A percentile compares a stretch with the other conserved stretches of the same genome.
Evolutionary conservation across 305 asterid species (phyloP).

Genomic region (Fraxinus dipetala): DNA sequence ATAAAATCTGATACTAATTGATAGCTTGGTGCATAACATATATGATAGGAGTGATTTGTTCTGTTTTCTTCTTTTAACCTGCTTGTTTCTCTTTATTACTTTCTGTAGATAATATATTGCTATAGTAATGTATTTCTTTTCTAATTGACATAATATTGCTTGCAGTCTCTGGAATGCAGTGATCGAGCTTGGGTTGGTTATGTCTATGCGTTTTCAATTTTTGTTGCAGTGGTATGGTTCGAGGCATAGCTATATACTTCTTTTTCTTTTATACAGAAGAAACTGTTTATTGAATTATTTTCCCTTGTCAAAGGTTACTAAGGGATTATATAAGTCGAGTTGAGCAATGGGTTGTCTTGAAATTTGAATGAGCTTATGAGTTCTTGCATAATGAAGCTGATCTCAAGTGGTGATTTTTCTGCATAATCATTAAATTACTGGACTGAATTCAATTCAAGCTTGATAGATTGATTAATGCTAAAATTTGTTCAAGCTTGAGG

Average conservation of each 20-base stretch:
- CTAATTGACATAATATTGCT: constrained; percentile 26
- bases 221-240: constrained; percentile 74
- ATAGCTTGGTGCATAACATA: not conserved
- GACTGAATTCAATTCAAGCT: not conserved
- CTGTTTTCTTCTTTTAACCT: not conserved
- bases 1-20: not conserved
- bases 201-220: constrained; percentile 71
- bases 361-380: not conserved
- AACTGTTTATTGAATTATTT: not conserved
- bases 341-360: not conserved
- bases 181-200: constrained; percentile 92
- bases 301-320: not conserved
- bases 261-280: constrained; percentile 1
- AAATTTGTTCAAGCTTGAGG: not conserved
- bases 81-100: constrained; percentile 10
- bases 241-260: constrained; percentile 15
- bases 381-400: not conserved
- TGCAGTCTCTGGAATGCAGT: constrained; percentile 87
- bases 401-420: not conserved
- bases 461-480: not conserved
- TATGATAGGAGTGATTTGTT: not conserved
- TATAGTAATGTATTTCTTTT: constrained; percentile 22
- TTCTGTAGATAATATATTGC: constrained; percentile 8
- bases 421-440: not conserved
- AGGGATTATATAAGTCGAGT: not conserved